Conservation (phyloP, 2,329 filamentous ascomycete genomes). For the Exophiala spinifera region DNA sequence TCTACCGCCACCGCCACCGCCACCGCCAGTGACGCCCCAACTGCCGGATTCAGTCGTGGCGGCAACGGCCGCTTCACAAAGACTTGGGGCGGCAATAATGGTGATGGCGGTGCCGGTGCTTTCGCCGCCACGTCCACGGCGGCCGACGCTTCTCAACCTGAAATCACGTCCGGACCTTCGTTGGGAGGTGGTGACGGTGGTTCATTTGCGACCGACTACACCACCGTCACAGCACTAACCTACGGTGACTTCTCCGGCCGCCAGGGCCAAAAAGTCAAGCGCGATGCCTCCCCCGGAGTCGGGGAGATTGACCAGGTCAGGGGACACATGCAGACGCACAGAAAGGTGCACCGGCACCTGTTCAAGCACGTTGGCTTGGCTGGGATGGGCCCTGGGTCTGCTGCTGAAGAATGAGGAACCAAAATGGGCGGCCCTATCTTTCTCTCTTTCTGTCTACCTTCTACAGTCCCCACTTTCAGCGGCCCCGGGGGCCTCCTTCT, state of each 20-base stretch:
- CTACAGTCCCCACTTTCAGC: too few relatives aligned
- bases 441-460: too few relatives aligned
- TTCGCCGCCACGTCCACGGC: neutral
- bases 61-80: slow-evolving; percentile 6
- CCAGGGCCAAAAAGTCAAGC: neutral
- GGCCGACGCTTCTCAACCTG: neutral
- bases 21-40: neutral
- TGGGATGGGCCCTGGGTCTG: neutral
- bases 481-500: too few relatives aligned
- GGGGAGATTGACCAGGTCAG: neutral
- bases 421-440: too few relatives aligned
- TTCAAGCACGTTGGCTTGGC: slow-evolving; percentile 3
- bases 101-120: neutral
- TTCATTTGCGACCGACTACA: neutral
- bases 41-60: slow-evolving; percentile 7
- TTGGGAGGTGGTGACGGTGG: neutral
- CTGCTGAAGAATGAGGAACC: neutral
- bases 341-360: slow-evolving; percentile 12
- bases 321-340: slow-evolving; percentile 3
- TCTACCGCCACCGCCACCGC: neutral
- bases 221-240: slow-evolving; percentile 8
- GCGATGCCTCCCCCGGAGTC: neutral
- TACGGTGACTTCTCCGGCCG: neutral
- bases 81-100: slow-evolving; percentile 5
- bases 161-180: too few relatives aligned